Evolutionary conservation across 1,284 basidiomycete genomes (phyloP), one percentile per base, ranked within the genome.

Genomic region (Dichomitus squalens): DNA sequence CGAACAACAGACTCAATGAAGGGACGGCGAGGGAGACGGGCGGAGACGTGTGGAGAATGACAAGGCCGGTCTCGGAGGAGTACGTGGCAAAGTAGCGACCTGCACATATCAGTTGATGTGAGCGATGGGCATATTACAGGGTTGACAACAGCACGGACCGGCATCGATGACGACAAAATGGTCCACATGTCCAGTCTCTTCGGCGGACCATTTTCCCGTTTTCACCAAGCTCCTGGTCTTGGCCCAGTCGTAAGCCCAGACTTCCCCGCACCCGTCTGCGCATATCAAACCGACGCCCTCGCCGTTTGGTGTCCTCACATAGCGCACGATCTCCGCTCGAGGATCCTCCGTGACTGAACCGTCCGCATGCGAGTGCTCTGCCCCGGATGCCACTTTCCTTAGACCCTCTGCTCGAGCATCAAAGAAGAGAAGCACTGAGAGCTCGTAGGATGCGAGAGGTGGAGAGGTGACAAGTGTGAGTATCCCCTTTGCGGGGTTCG

Each of bases 281-380:
- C 88, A 81, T 36, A 88, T 73, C 11, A 87, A 81, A 12, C 83
- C 89, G 40, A 93, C 79, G 7, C 88, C 90, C 56, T 77, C 78
- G 2, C 91, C 90, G 57, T 91, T 87, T 2, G 90, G 86, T 4
- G 90, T 92, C 57, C 90, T 80, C 29, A 90, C 81, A 63, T 92
- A 87, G 33, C 79, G 76, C 9, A 78, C 63, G 50, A 92, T 83
- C 52, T 64, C 63, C 8, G 63, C 55, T 16, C 61, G 57, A 27
- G 83, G 78, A 64, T 86, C 84, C 55, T 76, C 75, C 21, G 73
- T 83, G 57, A 75, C 75, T 21, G 73, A 68, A 23, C 77, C 67
- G 34, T 73, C 73, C 21, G 79, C 75, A 41, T 60, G 59, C 0
- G 49, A 25, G 74, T 67, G 52, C 72, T 72, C 52, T 67, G 73